Base-by-base conservation (phyloP, 2,329 filamentous ascomycete genomes). In the Colletotrichum sp. region DNA sequence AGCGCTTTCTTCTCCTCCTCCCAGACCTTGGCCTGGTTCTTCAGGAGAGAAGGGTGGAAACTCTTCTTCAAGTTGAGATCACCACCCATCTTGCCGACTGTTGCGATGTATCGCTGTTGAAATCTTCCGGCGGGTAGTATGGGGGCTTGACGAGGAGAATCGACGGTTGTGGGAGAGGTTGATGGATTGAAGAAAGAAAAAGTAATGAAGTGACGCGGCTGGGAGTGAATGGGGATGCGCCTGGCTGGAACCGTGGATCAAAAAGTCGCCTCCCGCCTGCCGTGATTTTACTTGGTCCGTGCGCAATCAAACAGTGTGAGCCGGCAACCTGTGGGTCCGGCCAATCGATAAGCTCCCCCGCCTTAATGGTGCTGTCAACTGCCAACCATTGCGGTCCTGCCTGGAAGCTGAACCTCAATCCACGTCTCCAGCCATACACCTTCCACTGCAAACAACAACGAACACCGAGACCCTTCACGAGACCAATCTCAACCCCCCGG, bases 11-110 rank as follows among this genome's bases (percentile, higher is more conserved):
- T 93, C 83, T 99, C 96, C 84, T 98, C 95, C 77, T 96, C 93
- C 92, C 95, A 98, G 79, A 98, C 96, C 83, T 92, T 92, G 84
- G 92, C 92, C 88, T 98, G 97, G 85, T 99, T 99, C 87, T 93
- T 94, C 86, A 96, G 92, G 79, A 98, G 90, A 80, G 93, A 92
- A 76, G 97, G 96, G 86, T 99, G 96, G 93, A 96, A 99, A 89
- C 95, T 94, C 86, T 96, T 95, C 87, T 98, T 98, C 81, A 98
- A 87, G 83, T 99, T 98, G 82, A 99, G 92, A 90, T 99, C 96
- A 83, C 96, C 96, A 83, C 96, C 96, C 94, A 98, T 98, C 78
- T 86, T 94, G 87, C 80, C 84, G 82, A 38, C 12, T 24, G 26
- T 16, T 21, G 28, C 30, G 7, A 10, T 10, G 10, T 26, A 36